These are phyloP conservation scores for Acorus gramineus DNA, from an alignment of 106 monocot species.

Conservation along the genomic window DNA sequence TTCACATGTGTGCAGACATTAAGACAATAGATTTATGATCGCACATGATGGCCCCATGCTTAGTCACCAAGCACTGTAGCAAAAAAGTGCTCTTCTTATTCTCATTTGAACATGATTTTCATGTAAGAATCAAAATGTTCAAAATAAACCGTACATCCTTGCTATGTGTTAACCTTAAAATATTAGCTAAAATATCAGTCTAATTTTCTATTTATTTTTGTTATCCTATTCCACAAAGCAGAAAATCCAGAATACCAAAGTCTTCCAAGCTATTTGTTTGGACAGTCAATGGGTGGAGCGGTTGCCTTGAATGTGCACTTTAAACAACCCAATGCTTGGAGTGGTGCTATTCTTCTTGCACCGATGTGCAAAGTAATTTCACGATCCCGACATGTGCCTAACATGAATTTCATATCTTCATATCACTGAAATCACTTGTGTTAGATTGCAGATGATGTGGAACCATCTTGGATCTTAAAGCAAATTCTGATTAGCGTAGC, in stretches of 20 bases:
- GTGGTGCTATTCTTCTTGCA: conserved; percentile 88
- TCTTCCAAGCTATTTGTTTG: conserved; percentile 84
- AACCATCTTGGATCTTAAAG: conserved; percentile 70
- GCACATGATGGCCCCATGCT: too few relatives aligned
- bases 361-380: conserved; percentile 89
- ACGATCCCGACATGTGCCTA: too few relatives aligned
- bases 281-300: conserved; percentile 95
- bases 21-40: too few relatives aligned
- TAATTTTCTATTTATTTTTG: conserved; percentile 11
- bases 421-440: background rate
- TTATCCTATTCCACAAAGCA: conserved; percentile 3
- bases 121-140: too few relatives aligned
- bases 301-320: conserved; percentile 88
- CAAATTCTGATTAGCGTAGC: conserved; percentile 49
- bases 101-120: too few relatives aligned
- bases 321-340: conserved; percentile 56
- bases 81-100: too few relatives aligned
- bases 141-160: too few relatives aligned
- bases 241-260: conserved; percentile 59
- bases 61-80: too few relatives aligned
- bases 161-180: too few relatives aligned
- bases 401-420: too few relatives aligned
- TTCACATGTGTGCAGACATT: too few relatives aligned
- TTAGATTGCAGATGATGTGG: conserved; percentile 79
- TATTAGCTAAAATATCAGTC: background rate